Conservation (phyloP, 116 monocot species). For the Thalassia testudinum region DNA sequence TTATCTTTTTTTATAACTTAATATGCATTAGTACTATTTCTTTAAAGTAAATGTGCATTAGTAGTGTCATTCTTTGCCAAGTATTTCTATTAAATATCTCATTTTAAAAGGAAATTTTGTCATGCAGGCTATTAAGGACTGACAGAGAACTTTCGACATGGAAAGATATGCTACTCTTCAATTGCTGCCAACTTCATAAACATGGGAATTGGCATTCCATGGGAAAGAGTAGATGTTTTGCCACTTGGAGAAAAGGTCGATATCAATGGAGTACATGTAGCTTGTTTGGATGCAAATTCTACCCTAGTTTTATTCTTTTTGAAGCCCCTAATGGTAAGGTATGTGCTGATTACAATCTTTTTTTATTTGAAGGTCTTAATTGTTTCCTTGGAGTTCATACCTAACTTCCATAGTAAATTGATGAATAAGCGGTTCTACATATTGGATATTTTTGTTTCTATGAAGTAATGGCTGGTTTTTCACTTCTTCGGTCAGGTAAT, state of each 20-base stretch:
- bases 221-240: conserved; percentile 62
- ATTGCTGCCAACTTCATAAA: conserved; percentile 79
- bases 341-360: not conserved
- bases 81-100: too few species aligned
- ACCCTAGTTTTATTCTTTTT: conserved; percentile 91
- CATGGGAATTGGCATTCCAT: conserved; percentile 74
- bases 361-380: not conserved
- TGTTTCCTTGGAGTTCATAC: not conserved
- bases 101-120: too few species aligned
- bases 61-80: too few species aligned
- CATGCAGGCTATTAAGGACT: conserved; percentile 90
- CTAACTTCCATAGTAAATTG: not conserved
- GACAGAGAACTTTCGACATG: conserved; percentile 74
- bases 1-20: too few species aligned
- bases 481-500: conserved; percentile 34
- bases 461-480: conserved; percentile 48
- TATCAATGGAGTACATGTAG: conserved; percentile 52
- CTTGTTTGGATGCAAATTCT: conserved; percentile 93
- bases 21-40: too few species aligned
- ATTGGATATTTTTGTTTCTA: conserved; percentile 87
- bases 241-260: conserved; percentile 62
- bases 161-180: conserved; percentile 88
- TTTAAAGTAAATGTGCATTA: too few species aligned
- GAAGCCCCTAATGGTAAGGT: conserved; percentile 86
- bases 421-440: conserved; percentile 62